Conservation (phyloP, 139 green algal genomes). For the Coelastrella sp. region DNA sequence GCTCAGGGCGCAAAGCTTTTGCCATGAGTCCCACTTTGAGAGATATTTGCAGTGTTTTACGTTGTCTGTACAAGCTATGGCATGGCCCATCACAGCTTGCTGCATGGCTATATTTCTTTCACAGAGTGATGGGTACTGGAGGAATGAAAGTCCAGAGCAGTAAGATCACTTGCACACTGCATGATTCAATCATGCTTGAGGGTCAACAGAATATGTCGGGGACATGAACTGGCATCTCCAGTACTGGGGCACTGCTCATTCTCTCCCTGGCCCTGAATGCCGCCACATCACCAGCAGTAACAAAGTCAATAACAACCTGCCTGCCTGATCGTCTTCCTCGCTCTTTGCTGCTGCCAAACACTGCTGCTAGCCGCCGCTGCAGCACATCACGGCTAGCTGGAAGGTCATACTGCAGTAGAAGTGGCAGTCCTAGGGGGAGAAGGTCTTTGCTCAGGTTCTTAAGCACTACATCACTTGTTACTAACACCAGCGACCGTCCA, state of each 20-base stretch:
- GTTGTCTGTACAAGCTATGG: too few species aligned
- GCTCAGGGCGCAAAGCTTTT: too few species aligned
- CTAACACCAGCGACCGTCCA: slow-evolving; percentile 39
- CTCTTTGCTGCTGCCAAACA: slow-evolving; percentile 60
- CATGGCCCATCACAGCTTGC: too few species aligned
- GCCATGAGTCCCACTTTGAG: too few species aligned
- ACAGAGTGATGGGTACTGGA: too few species aligned
- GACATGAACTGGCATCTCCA: slow-evolving; percentile 64
- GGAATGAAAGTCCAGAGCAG: too few species aligned
- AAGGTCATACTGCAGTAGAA: slow-evolving; percentile 68
- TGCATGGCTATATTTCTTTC: too few species aligned
- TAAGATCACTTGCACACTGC: too few species aligned
- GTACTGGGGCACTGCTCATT: slow-evolving; percentile 29
- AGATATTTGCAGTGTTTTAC: too few species aligned
- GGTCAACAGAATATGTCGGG: slow-evolving; percentile 53
- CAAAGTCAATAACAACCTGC: slow-evolving; percentile 56
- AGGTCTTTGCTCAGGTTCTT: slow-evolving; percentile 49
- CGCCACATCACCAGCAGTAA: slow-evolving; percentile 49
- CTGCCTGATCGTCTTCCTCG: slow-evolving; percentile 22
- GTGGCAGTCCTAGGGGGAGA: slow-evolving; percentile 44
- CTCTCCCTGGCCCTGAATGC: slow-evolving; percentile 56
- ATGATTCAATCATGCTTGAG: not conserved
- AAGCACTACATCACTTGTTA: slow-evolving; percentile 53
- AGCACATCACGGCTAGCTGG: slow-evolving; percentile 55
- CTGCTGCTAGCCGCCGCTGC: slow-evolving; percentile 35